Base-by-base conservation (phyloP, 208 protist species). In the Acanthamoeba royreba region DNA sequence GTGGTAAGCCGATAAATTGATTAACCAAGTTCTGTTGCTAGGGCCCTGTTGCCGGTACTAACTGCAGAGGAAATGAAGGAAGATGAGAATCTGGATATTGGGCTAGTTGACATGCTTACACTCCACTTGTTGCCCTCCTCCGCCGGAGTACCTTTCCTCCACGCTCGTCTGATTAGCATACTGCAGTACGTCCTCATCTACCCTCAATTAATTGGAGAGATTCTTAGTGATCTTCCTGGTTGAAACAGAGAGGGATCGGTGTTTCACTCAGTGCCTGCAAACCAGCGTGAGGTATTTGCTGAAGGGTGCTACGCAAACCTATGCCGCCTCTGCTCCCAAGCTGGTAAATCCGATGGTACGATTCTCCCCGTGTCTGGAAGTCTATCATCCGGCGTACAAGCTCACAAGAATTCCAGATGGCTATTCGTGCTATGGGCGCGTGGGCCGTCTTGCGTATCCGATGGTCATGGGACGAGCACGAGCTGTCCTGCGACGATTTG, bases 81-180 rank as follows among this genome's bases (percentile, higher is more conserved):
- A 22, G 87, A 92, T n/a, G 87, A 92, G 61, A 46, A n/a, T n/a
- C 47, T 92, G n/a, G 87, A 92, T 31, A 40, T 79, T 11, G 53
- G 40, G 5, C 40, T 92, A 19, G 47, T 42, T 31, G 45, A 79
- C 47, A 3, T 92, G 38, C 61, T 92, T 38, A 42, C 87, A 9
- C 42, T 63, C 58, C 40, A 38, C 40, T 79, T 92, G 53, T 45
- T 92, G 9, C 58, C n/a, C 53, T 72, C n/a, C 45, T n/a, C 61
- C n/a, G 83, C 52, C 35, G 52, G 55, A 17, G 83, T 90, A 28
- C 83, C 83, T 19, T 72, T 61, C 55, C 83, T 90, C 13, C 83
- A 90, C 49, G 33, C 83, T 2, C 47, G 83, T 38, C 83, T 90
- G 40, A 5, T 90, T 35, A 33, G 31, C 31, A 61, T 90, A 31